Conservation (phyloP, 768 basidiomycete species). For the Arthromyces matolae region DNA sequence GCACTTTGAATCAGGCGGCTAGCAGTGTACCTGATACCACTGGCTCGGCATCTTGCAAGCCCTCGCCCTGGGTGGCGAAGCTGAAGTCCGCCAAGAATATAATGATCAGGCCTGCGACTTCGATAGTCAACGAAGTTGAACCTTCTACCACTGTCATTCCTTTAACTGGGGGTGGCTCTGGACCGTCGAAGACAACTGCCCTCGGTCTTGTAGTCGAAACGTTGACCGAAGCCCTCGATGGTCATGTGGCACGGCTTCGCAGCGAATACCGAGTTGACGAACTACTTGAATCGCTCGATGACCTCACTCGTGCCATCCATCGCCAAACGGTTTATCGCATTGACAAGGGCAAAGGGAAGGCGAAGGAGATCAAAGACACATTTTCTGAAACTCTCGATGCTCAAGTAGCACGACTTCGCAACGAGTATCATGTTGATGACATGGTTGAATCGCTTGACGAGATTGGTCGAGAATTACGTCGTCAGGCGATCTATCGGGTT, state of each 20-base stretch:
- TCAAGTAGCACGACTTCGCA: slow-evolving; percentile 39
- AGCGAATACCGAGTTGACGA: slow-evolving; percentile 47
- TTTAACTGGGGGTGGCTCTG: slow-evolving; percentile 12
- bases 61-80: slow-evolving; percentile 23
- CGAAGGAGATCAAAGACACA: slow-evolving; percentile 38
- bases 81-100: slow-evolving; percentile 30
- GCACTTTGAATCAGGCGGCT: slow-evolving; percentile 12
- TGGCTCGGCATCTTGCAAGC: slow-evolving; percentile 9
- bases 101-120: slow-evolving; percentile 30
- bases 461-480: slow-evolving; percentile 46
- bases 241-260: slow-evolving; percentile 39
- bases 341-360: slow-evolving; percentile 46
- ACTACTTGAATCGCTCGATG: slow-evolving; percentile 57
- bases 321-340: slow-evolving; percentile 45
- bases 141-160: slow-evolving; percentile 27
- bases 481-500: slow-evolving; percentile 44
- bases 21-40: slow-evolving; percentile 13
- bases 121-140: slow-evolving; percentile 28
- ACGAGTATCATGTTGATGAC: slow-evolving; percentile 46
- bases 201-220: slow-evolving; percentile 42
- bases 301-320: slow-evolving; percentile 46
- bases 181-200: slow-evolving; percentile 23
- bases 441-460: slow-evolving; percentile 58
- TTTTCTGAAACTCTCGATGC: slow-evolving; percentile 47
- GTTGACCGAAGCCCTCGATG: slow-evolving; percentile 46